Percentiles rank a stretch among this genome's conserved stretches.
Evolutionary conservation across 495 filamentous ascomycete species (phyloP).

Genomic region (Neurospora africana): DNA sequence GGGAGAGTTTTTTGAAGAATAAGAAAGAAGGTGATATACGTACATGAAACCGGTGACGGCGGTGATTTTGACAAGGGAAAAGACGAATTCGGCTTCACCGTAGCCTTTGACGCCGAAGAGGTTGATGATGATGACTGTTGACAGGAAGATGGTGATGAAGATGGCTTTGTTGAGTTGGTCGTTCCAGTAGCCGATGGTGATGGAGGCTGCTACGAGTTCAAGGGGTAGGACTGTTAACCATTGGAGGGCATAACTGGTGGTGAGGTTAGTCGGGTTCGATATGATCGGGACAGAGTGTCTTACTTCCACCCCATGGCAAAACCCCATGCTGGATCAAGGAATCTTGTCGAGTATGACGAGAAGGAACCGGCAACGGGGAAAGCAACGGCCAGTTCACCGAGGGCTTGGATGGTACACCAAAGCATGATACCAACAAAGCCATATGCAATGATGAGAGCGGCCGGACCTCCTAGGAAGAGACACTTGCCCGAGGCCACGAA

Average conservation of each 20-base stretch:
- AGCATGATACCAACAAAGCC: conserved; percentile 77
- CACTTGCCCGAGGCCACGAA: conserved; percentile 82
- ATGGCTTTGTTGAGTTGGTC: conserved; percentile 54
- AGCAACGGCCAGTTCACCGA: conserved; percentile 85
- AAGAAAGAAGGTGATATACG: no score
- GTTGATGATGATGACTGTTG: conserved; percentile 67
- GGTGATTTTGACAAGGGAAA: conserved; percentile 74
- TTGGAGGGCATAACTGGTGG: conserved; percentile 62
- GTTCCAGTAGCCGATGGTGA: conserved; percentile 84
- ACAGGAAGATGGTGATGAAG: conserved; percentile 78
- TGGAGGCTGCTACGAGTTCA: conserved; percentile 82
- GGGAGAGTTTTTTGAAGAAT: no score
- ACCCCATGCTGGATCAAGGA: conserved; percentile 90
- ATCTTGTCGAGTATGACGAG: conserved; percentile 82
- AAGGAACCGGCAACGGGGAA: conserved; percentile 93
- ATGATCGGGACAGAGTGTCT: conserved; percentile 16
- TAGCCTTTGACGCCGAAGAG: conserved; percentile 80
- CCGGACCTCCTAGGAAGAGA: conserved; percentile 70
- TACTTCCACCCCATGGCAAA: conserved; percentile 97
- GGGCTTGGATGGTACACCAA: conserved; percentile 81
- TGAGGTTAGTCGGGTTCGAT: not conserved
- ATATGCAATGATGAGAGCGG: conserved; percentile 74
- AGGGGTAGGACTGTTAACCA: conserved; percentile 84
- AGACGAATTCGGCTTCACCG: conserved; percentile 85
- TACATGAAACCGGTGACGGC: conserved; percentile 80